Evolutionary conservation across 164 flowering plant species (phyloP).

Genomic region (Aristolochia californica): DNA sequence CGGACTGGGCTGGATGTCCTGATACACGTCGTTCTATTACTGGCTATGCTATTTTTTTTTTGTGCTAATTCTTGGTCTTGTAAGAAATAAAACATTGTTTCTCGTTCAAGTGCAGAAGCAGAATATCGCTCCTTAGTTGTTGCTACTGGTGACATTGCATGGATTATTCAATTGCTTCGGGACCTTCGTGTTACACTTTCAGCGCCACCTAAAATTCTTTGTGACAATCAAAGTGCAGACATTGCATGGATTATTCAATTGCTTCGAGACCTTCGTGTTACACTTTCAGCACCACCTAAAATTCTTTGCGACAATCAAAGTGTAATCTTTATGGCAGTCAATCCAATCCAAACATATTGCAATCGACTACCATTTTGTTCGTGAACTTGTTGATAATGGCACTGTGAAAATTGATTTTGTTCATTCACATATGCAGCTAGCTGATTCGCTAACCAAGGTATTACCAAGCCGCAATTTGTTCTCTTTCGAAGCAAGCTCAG

Average conservation of each 20-base stretch:
- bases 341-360: too few species aligned
- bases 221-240: conserved; percentile 1
- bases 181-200: neutral
- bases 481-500: too few species aligned
- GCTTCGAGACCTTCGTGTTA: neutral
- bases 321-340: neutral
- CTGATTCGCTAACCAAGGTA: too few species aligned
- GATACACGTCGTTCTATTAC: neutral
- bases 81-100: conserved; percentile 3
- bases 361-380: too few species aligned
- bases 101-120: conserved; percentile 1
- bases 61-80: neutral
- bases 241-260: neutral
- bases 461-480: too few species aligned
- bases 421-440: too few species aligned
- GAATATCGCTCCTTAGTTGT: neutral
- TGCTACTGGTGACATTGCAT: neutral
- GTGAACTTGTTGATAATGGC: too few species aligned
- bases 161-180: neutral
- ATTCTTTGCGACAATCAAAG: conserved; percentile 1
- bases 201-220: neutral
- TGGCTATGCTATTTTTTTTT: neutral
- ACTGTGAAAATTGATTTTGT: too few species aligned
- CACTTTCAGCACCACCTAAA: neutral
- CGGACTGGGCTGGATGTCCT: conserved; percentile 1